Conservation (phyloP, 768 basidiomycete genomes). For the Infundibulicybe gibba region DNA sequence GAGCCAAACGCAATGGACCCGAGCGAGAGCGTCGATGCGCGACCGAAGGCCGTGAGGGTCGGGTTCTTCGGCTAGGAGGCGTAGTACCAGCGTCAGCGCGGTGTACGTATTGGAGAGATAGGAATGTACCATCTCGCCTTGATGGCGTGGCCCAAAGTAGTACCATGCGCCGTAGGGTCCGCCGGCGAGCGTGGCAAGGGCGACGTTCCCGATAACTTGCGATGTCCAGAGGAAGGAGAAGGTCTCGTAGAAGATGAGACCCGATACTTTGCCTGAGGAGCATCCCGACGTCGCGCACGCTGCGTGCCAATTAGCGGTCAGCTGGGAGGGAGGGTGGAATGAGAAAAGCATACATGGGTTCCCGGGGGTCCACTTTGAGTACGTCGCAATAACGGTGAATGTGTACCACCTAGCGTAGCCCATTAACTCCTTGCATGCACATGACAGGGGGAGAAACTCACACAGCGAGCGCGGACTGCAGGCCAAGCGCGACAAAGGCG, state of each 20-base stretch:
- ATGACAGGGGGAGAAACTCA: no score
- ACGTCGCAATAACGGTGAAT: conserved; percentile 76
- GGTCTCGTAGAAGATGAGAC: conserved; percentile 72
- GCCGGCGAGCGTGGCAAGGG: conserved; percentile 76
- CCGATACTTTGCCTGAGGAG: conserved; percentile 73
- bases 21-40: conserved; percentile 75
- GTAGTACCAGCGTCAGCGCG: neutral
- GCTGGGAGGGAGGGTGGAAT: neutral
- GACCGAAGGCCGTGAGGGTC: conserved; percentile 63
- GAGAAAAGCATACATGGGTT: conserved; percentile 48
- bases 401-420: conserved; percentile 80
- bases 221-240: conserved; percentile 89
- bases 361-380: conserved; percentile 71
- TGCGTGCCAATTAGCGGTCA: conserved; percentile 14
- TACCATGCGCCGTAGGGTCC: conserved; percentile 81
- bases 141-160: conserved; percentile 74
- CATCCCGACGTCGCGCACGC: conserved; percentile 50
- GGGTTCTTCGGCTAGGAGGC: conserved; percentile 61
- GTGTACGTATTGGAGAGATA: conserved; percentile 3
- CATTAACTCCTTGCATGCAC: no score
- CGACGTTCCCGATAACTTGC: conserved; percentile 76
- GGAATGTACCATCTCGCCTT: conserved; percentile 57
- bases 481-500: conserved; percentile 62
- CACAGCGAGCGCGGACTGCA: conserved; percentile 71
- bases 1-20: conserved; percentile 86